A percentile compares a stretch with the other conserved stretches of the same genome.
phyloP scores from a whole-genome alignment of 2,329 filamentous ascomycete species.

The Penicillium aurantiogriseum region DNA sequence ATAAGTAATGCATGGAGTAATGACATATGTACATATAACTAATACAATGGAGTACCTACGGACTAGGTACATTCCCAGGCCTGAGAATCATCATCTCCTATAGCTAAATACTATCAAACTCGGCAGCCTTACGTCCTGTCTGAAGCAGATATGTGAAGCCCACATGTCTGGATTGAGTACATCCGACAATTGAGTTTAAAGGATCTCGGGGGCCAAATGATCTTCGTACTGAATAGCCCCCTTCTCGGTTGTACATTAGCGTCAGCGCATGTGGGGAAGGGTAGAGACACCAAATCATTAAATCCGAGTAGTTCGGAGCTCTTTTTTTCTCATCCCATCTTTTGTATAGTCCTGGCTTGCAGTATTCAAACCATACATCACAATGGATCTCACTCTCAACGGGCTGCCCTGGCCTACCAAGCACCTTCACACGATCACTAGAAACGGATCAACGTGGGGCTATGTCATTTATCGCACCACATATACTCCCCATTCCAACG shows the following conservation, averaged over 20 bases:
- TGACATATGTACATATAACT: too few relatives aligned
- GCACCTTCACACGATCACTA: background rate
- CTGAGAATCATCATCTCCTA: background rate
- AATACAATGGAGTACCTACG: background rate
- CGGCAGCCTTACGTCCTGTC: background rate
- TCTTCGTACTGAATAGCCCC: background rate
- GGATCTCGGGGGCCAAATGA: background rate
- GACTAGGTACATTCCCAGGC: background rate
- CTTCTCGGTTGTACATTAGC: background rate
- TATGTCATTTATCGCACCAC: slow-evolving; percentile 8
- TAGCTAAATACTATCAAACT: background rate
- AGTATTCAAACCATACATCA: background rate
- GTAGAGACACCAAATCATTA: background rate
- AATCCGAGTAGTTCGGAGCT: background rate
- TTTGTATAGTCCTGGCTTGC: background rate
- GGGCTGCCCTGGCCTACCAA: background rate
- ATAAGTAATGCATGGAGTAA: background rate
- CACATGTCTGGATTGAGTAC: background rate
- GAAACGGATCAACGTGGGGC: background rate
- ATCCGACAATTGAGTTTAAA: background rate
- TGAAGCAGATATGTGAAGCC: background rate
- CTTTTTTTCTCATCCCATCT: background rate
- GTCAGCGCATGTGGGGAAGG: background rate
- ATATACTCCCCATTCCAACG: background rate
- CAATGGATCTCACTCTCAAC: background rate